Base-by-base conservation (phyloP, 257 asterid species). In the Ligustrum vulgare region DNA sequence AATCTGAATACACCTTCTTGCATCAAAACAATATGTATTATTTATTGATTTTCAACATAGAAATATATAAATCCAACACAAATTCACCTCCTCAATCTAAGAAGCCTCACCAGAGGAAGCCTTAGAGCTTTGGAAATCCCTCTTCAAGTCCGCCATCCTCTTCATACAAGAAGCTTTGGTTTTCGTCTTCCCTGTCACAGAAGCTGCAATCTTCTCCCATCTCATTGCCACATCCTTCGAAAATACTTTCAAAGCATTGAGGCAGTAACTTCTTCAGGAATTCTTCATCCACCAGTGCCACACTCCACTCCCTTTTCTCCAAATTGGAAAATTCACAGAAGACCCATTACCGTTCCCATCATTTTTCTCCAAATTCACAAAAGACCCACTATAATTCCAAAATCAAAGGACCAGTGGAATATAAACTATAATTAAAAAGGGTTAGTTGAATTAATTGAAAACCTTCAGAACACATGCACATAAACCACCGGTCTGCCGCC, bases 161-260 rank as follows among this genome's bases (percentile, higher is more conserved):
- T 87, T 91, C 83, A 87, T 72, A 71, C 99, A 95, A 0, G 87
- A 93, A 0, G 94, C 77, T 84, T 91, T 95, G 0, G 87, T 74
- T 1, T 28, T 1, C 31, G 31, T 28, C 83, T 88, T 93, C 71
- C 97, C 99, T 0, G 97, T 96, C 65, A 95, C 86, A 10, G 98
- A 86, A 5, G 92, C 91, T 1, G 94, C 91, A 75, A 95, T 82
- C 88, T 95, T 95, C 94, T 95, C 99, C 99, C 99, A 95, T 80
- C 98, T 83, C 98, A 95, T 88, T 0, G 91, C 79, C 39, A 81
- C 91, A 1, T 95, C 98, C 86, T 93, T 95, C 0, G 97, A 96
- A 75, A 95, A 95, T 0, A 92, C 83, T 84, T 93, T 95, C 80
- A 95, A 69, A 2, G 97, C 99, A 82, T 86, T 93, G 20, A 95